Conservation (phyloP, 2,329 filamentous ascomycete species). For the Colletotrichum chrysophilum region DNA sequence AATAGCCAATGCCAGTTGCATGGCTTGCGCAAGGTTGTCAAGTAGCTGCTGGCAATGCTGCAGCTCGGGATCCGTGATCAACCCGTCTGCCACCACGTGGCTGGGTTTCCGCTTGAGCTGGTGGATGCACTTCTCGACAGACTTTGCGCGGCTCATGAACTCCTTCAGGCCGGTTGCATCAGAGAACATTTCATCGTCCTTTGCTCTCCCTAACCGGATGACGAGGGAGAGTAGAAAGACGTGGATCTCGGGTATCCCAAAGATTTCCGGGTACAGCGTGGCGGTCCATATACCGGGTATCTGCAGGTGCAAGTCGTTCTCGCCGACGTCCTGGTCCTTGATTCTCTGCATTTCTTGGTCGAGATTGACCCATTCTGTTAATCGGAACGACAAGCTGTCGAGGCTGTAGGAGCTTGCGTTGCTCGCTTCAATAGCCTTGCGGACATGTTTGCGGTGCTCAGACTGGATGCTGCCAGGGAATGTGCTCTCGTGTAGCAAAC, state of each 20-base stretch:
- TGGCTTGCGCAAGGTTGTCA: conserved; percentile 35
- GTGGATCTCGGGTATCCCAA: conserved; percentile 40
- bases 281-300: conserved; percentile 37
- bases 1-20: conserved; percentile 39
- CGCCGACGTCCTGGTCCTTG: conserved; percentile 38
- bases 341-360: conserved; percentile 33
- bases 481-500: conserved; percentile 43
- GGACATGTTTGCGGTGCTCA: conserved; percentile 22
- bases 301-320: conserved; percentile 44
- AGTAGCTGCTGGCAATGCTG: conserved; percentile 20
- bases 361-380: conserved; percentile 32
- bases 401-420: conserved; percentile 17
- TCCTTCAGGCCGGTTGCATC: conserved; percentile 26
- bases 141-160: conserved; percentile 35
- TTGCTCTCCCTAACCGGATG: conserved; percentile 40
- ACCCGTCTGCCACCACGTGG: not conserved
- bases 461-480: conserved; percentile 26
- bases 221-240: conserved; percentile 37
- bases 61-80: not conserved
- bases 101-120: conserved; percentile 11
- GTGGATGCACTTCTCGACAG: conserved; percentile 35
- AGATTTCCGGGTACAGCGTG: conserved; percentile 46
- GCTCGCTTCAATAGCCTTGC: conserved; percentile 24
- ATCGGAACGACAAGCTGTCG: conserved; percentile 37
- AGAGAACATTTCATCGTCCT: conserved; percentile 30